Base-by-base conservation (phyloP, 495 filamentous ascomycete species). In the Neurospora sp. region DNA sequence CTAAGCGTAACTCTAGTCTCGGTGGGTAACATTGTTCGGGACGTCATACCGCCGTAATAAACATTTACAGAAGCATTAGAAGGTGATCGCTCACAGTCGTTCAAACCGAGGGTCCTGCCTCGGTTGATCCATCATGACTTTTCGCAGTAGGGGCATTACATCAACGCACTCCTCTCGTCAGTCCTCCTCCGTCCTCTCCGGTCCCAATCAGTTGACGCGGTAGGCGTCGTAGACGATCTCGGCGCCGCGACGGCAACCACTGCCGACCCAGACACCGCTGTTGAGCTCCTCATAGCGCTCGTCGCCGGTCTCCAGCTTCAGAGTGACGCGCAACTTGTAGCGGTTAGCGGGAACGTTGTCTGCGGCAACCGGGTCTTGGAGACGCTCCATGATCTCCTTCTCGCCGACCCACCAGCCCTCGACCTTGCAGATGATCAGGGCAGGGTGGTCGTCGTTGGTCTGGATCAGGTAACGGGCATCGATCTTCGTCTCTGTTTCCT, bases 161-260 rank as follows among this genome's bases (percentile, higher is more conserved):
- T 27, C 53, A 66, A 35, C 27, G 53, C 53, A 66, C 53, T 66
- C 53, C 53, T 66, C 27, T 31, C 53, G 12, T 66, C 31, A 66
- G 14, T 66, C 53, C 31, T 66, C 27, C 53, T 66, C 53, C 53
- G 27, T 18, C 53, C 53, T 46, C 6, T 42, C n/a, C 44, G 1
- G 22, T 18, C 11, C n/a, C 9, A 48, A 66, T 75, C 70, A 81
- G 72, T 71, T 73, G 37, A 79, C 69, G 16, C 78, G 75, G 70
- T 81, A 79, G 18, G 76, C 79, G 59, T 81, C 78, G 69, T 81
- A 81, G 27, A 80, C 77, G 37, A 81, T 76, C 71, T 80, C 77
- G n/a, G 78, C 77, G 38, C 79, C 78, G 35, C 77, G 53, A 9
- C 79, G 76, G 35, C 73, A 77, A 35, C 79, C 79, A 38, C 76